These are phyloP conservation scores for Cytospora piceae DNA, from an alignment of 2,329 filamentous ascomycete species.

Conservation along the genomic window DNA sequence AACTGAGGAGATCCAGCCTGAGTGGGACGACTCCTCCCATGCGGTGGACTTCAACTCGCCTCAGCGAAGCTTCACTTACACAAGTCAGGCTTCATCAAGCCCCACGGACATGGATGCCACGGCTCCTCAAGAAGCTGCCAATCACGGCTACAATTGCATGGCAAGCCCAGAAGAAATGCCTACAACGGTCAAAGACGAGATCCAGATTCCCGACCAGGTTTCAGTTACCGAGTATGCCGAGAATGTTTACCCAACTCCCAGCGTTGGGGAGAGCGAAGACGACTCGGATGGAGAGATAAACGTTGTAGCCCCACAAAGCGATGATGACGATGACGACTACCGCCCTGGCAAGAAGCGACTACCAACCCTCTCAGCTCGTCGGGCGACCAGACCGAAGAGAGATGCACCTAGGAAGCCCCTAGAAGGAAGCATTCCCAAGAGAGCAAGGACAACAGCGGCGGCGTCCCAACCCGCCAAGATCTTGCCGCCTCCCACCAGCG, in stretches of 20 bases:
- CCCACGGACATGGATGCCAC: constrained; percentile 32
- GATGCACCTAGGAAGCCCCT: constrained; percentile 26
- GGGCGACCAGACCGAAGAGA: constrained; percentile 34
- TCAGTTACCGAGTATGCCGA: background rate
- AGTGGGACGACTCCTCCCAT: constrained; percentile 37
- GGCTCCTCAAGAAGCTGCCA: constrained; percentile 29
- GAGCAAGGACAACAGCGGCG: constrained; percentile 27
- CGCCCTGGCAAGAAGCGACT: constrained; percentile 12
- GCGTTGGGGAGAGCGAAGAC: constrained; percentile 26
- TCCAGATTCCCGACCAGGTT: constrained; percentile 4
- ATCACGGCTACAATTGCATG: constrained; percentile 29
- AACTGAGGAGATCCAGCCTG: constrained; percentile 37
- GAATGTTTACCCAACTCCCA: constrained; percentile 25
- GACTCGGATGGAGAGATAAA: constrained; percentile 21
- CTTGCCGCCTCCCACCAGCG: constrained; percentile 16
- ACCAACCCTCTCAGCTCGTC: constrained; percentile 3
- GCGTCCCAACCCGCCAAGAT: constrained; percentile 18
- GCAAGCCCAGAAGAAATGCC: constrained; percentile 37
- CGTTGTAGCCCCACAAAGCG: constrained; percentile 13
- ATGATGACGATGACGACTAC: constrained; percentile 26
- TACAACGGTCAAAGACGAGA: constrained; percentile 24
- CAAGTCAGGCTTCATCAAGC: constrained; percentile 38
- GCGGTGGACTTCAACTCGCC: constrained; percentile 34
- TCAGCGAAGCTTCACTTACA: constrained; percentile 39
- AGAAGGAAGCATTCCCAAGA: constrained; percentile 22